Evolutionary conservation across 257 asterid genomes (phyloP).

Genomic region (Gardenia jasminoides): DNA sequence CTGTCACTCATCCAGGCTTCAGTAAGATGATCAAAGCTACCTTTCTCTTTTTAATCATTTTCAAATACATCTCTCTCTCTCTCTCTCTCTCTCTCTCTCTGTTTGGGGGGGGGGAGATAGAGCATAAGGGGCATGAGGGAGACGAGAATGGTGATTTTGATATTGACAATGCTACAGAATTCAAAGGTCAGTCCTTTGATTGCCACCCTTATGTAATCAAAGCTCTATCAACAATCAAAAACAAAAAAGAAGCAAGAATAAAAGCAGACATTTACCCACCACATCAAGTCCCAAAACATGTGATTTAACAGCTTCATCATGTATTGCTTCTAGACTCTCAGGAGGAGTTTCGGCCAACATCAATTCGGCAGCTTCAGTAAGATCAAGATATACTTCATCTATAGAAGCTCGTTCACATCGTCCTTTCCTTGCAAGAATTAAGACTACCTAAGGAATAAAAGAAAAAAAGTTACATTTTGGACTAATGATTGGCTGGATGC

Average conservation of each 20-base stretch:
- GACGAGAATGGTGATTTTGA: neutral
- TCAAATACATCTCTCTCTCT: too few species aligned
- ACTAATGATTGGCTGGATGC: slow-evolving; percentile 11
- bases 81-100: neutral
- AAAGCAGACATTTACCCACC: slow-evolving; percentile 35
- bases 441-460: slow-evolving; percentile 75
- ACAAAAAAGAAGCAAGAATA: neutral
- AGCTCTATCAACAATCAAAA: neutral
- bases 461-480: slow-evolving; percentile 17
- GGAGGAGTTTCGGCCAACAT: slow-evolving; percentile 69
- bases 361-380: slow-evolving; percentile 80
- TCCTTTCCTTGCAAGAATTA: slow-evolving; percentile 76
- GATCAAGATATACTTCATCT: slow-evolving; percentile 97
- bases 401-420: slow-evolving; percentile 98
- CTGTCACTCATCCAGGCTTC: neutral
- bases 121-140: neutral
- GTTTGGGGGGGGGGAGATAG: too few species aligned
- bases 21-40: neutral
- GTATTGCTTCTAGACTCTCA: slow-evolving; percentile 45
- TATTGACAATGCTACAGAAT: neutral
- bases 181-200: neutral
- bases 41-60: too few species aligned
- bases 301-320: slow-evolving; percentile 75
- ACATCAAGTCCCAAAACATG: slow-evolving; percentile 76
- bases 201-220: neutral